Evolutionary conservation across 257 asterid genomes (phyloP).

Genomic region (Fraxinus quadrangulata): DNA sequence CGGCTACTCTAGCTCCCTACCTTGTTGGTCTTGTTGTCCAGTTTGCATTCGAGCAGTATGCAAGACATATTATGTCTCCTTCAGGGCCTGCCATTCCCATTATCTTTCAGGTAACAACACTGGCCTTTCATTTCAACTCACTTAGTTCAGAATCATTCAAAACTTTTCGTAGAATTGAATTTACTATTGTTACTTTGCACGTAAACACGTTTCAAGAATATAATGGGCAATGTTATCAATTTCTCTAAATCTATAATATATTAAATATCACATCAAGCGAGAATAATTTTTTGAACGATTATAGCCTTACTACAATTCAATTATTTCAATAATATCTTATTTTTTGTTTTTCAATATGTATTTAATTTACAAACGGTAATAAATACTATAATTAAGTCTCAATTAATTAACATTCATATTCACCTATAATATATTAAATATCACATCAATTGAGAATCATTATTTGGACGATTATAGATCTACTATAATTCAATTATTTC

Average conservation of each 20-base stretch:
- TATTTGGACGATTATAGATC: no score
- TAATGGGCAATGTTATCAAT: background rate
- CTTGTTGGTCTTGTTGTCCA: slow-evolving; percentile 92
- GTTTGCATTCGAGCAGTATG: slow-evolving; percentile 86
- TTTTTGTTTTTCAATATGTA: no score
- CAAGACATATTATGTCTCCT: slow-evolving; percentile 66
- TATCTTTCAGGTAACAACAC: slow-evolving; percentile 72
- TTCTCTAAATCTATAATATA: background rate
- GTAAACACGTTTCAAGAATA: background rate
- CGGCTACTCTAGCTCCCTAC: slow-evolving; percentile 94
- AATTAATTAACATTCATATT: no score
- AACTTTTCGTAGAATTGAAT: background rate
- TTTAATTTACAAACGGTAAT: no score
- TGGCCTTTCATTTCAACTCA: slow-evolving; percentile 4
- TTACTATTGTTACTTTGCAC: background rate
- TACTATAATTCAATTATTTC: no score
- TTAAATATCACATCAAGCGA: no score
- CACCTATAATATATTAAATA: no score
- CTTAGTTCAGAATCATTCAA: slow-evolving; percentile 13
- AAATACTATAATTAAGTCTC: no score
- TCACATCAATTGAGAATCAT: no score
- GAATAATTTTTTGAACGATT: no score
- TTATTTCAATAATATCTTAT: no score
- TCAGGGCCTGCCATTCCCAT: slow-evolving; percentile 86
- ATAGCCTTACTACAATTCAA: no score